Base-by-base conservation (phyloP, 2,329 filamentous ascomycete genomes). In the Pestalotiopsis sp. region DNA sequence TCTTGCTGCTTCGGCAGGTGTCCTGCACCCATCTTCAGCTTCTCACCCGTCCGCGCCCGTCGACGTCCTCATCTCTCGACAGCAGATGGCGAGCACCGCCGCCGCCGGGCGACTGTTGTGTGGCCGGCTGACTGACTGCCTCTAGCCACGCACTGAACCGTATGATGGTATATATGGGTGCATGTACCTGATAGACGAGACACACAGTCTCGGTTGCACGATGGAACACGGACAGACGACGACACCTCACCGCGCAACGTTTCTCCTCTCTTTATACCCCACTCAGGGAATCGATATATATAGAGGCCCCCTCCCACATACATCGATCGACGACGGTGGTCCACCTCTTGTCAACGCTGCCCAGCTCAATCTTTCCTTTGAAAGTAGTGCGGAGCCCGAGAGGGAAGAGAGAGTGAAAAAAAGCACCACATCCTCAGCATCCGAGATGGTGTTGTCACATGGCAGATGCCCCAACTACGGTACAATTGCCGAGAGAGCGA, bases 221-320 rank as follows among this genome's bases (percentile, higher is more conserved):
- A 52, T n/a, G 45, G 14, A 9, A 52, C 45, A 52, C 45, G 20
- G 45, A 52, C 27, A 36, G 9, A 27, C 57, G 27, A 59, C 23
- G 27, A 59, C 23, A 27, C 27, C 57, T 59, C 57, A 52, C 45
- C 45, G 45, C 45, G 45, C 45, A 52, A 52, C 14, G 45, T 62
- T 62, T 38, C 59, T 31, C 59, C 59, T 62, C 59, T 39, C n/a
- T 38, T 39, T 36, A 62, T 39, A 31, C n/a, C 20, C 59, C 59
- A 62, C 59, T 62, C 59, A 36, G 25, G 20, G 59, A 36, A 20
- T 62, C 59, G 59, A 39, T 62, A 62, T 62, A 62, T 62, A 62
- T 62, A 62, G 59, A 36, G 36, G 59, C 38, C 45, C 61, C 61
- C 61, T 64, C 61, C 20, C 11, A 25, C 61, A 39, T 39, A 64